Evolutionary conservation across 2,329 filamentous ascomycete species (phyloP).

Genomic region (Hymenoscyphus infarciens): DNA sequence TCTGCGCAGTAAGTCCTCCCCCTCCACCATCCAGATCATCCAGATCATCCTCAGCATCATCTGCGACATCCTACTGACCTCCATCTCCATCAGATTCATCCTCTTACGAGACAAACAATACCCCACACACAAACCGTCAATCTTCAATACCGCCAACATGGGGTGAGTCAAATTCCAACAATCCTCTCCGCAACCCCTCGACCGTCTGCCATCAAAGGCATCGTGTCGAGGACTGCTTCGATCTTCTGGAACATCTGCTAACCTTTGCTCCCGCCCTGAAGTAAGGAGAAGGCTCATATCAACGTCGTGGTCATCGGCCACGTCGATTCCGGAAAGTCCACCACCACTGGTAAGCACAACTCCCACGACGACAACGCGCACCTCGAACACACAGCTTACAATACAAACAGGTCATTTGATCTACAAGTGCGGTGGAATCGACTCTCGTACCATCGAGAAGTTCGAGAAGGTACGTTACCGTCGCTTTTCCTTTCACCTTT

Average conservation of each 20-base stretch:
- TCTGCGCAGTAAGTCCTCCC: conserved; percentile 31
- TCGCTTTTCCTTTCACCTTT: conserved; percentile 17
- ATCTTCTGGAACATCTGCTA: conserved; percentile 26
- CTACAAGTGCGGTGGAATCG: conserved; percentile 99
- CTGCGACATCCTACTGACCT: conserved; percentile 18
- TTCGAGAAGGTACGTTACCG: conserved; percentile 89
- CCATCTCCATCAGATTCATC: conserved; percentile 27
- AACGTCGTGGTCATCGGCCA: conserved; percentile 99
- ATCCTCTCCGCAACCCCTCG: neutral
- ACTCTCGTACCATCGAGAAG: conserved; percentile 99
- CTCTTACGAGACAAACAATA: conserved; percentile 23
- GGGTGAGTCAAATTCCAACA: conserved; percentile 30
- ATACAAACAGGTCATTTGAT: conserved; percentile 77
- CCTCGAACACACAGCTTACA: conserved; percentile 23
- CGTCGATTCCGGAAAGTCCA: conserved; percentile 99
- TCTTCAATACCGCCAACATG: conserved; percentile 35
- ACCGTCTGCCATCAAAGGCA: conserved; percentile 18
- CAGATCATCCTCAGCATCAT: neutral
- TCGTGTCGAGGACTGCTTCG: conserved; percentile 17
- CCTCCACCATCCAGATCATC: conserved; percentile 1
- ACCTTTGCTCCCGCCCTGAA: conserved; percentile 40
- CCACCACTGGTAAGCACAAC: conserved; percentile 73
- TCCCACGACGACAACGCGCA: conserved; percentile 7
- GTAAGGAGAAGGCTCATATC: conserved; percentile 96
- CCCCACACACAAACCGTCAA: conserved; percentile 25